A percentile compares a stretch with the other conserved stretches of the same genome.
These are phyloP conservation scores for Solanum lignicaule DNA, from an alignment of 257 asterid species.

Conservation along the genomic window DNA sequence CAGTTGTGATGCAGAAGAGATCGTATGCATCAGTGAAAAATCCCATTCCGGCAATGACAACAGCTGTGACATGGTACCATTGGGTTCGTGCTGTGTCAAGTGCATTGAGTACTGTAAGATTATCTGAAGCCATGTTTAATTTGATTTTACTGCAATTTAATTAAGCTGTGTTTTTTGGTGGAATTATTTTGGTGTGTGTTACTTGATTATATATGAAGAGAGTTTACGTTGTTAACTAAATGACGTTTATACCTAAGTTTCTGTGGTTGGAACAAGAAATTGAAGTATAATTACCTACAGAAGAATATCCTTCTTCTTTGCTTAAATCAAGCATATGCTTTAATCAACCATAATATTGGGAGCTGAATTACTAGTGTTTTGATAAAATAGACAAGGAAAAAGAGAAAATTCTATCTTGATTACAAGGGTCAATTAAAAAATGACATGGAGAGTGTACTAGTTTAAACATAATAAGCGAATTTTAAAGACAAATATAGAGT, in stretches of 20 bases:
- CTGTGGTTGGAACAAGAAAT: background rate
- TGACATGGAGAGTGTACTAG: background rate
- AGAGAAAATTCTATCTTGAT: background rate
- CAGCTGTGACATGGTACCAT: constrained; percentile 55
- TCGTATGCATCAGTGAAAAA: constrained; percentile 65
- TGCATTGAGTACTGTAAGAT: constrained; percentile 45
- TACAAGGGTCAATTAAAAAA: background rate
- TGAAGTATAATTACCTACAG: background rate
- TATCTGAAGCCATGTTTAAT: constrained; percentile 25
- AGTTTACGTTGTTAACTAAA: background rate
- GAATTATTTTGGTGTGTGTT: background rate
- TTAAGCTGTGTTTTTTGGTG: background rate
- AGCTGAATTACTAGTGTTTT: background rate
- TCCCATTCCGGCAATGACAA: constrained; percentile 60
- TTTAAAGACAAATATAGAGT: background rate
- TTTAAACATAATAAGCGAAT: background rate
- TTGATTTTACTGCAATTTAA: background rate
- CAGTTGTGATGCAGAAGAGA: constrained; percentile 39
- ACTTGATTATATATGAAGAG: background rate
- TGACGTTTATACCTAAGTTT: background rate
- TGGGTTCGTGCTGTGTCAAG: constrained; percentile 57
- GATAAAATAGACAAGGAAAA: background rate
- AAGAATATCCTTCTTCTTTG: background rate
- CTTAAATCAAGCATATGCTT: background rate
- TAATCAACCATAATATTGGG: background rate